These are phyloP conservation scores for Secale cereale DNA, from an alignment of 176 grass and related monocot genomes.

Conservation along the genomic window DNA sequence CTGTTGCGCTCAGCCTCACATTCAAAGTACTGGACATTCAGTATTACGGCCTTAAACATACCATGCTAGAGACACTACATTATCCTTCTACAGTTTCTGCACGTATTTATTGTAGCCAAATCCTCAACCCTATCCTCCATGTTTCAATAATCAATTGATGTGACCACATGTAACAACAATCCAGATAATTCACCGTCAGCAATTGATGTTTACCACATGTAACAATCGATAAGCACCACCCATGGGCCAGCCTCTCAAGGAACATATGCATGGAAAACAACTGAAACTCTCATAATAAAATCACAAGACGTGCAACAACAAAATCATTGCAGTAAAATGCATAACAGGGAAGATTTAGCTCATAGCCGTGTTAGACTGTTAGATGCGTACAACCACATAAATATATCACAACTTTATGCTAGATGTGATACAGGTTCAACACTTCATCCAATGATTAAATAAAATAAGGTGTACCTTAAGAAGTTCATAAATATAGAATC, in stretches of 20 bases:
- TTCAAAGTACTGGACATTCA: constrained; percentile 2
- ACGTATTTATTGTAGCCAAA: constrained; percentile 1
- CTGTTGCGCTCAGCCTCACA: background rate
- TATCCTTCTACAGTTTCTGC: background rate
- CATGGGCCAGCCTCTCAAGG: background rate
- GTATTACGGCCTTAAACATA: background rate
- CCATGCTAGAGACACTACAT: background rate
- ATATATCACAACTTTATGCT: background rate
- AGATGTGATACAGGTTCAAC: background rate
- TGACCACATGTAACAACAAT: too few species aligned
- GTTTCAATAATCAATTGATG: constrained; percentile 2
- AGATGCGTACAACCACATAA: constrained; percentile 10
- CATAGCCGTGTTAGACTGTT: background rate
- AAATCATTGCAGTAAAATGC: background rate
- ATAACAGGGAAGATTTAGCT: background rate
- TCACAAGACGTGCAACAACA: background rate
- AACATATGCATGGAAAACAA: constrained; percentile 6
- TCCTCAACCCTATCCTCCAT: background rate
- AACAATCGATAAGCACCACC: background rate
- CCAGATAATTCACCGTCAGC: background rate
- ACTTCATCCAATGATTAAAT: background rate
- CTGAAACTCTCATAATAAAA: constrained; percentile 3
- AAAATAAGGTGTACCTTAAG: constrained; percentile 48
- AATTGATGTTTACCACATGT: background rate
- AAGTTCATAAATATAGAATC: constrained; percentile 85